Percentiles rank a stretch among this genome's conserved stretches.
These are phyloP conservation scores for Hypoxylon perforatum DNA, from an alignment of 495 filamentous ascomycete genomes.

Conservation along the genomic window DNA sequence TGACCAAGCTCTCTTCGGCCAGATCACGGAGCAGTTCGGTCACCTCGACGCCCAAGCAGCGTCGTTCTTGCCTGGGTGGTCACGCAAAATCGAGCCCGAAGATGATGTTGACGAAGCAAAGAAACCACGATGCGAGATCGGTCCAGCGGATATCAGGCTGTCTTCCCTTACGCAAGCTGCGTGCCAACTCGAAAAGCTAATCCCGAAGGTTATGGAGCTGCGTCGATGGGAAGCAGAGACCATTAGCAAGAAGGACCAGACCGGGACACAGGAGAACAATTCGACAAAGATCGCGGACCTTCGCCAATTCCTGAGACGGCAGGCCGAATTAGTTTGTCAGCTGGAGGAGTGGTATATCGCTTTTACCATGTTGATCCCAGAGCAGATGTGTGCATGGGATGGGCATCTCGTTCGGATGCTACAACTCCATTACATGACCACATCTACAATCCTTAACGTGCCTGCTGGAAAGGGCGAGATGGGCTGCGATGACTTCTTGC, in stretches of 20 bases:
- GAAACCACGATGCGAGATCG: constrained; percentile 3
- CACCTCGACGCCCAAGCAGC: constrained; percentile 45
- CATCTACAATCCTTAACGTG: constrained; percentile 42
- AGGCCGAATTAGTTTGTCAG: constrained; percentile 5
- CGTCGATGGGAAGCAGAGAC: constrained; percentile 7
- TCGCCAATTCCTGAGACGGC: constrained; percentile 6
- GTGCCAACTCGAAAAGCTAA: constrained; percentile 23
- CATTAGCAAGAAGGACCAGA: neutral
- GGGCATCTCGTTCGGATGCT: constrained; percentile 18
- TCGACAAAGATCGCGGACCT: neutral
- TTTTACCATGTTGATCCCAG: constrained; percentile 23
- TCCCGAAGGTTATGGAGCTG: constrained; percentile 24
- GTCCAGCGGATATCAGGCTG: constrained; percentile 1
- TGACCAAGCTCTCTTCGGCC: neutral
- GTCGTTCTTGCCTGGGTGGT: constrained; percentile 33
- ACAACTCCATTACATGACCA: constrained; percentile 44
- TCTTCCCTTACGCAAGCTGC: constrained; percentile 29
- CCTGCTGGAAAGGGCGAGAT: constrained; percentile 28
- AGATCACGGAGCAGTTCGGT: constrained; percentile 35
- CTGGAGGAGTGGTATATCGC: constrained; percentile 29
- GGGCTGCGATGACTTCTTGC: constrained; percentile 27
- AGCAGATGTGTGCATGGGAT: neutral
- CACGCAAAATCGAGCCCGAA: constrained; percentile 8
- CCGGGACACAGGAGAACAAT: constrained; percentile 4
- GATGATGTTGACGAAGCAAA: neutral